Evolutionary conservation across 495 filamentous ascomycete species (phyloP), one percentile per base, ranked within the genome.

Genomic region (Stereocaulon alpinum): DNA sequence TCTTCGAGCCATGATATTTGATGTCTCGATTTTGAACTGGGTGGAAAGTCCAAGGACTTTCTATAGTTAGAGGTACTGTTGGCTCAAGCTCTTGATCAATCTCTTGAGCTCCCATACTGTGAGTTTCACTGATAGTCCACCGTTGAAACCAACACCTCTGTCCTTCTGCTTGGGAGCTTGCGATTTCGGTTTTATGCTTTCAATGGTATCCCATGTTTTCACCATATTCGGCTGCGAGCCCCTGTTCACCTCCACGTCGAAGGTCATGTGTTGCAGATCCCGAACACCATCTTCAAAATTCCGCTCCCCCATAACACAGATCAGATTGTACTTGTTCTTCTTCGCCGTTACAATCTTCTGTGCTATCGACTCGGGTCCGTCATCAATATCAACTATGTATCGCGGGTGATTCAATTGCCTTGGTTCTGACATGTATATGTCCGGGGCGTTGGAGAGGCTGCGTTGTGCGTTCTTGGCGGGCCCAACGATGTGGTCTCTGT

Each of bases 301-400:
- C 53, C 74, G 77, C 17, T 81, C 71, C 2, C 91, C 91, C 11
- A 93, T 74, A 24, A 91, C 82, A 47, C 87, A 78, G 53, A 94
- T 82, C 50, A 89, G 67, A 52, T 85, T 85, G 64, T 91, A 94
- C 34, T 83, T 81, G 72, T 85, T 86, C 53, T 71, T 72, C 63
- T 83, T 89, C 7, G 91, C 91, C 58, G 84, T 79, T 12, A 76
- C 73, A 50, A 90, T 75, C 72, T 95, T 95, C 69, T 82, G 82
- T 2, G 72, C 67, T 30, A 95, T 65, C 0, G 79, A 76, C 55
- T 83, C 77, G 15, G 72, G 70, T 58, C 80, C 84, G 59, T 74
- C 77, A 61, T 96, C 91, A 27, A 88, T 66, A 65, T 95, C 89
- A 55, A 95, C 78, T 30, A 77, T 71, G 24, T 45, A 78, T 29